Base-by-base conservation (phyloP, 2,329 filamentous ascomycete genomes). In the Trichoderma atroviride region DNA sequence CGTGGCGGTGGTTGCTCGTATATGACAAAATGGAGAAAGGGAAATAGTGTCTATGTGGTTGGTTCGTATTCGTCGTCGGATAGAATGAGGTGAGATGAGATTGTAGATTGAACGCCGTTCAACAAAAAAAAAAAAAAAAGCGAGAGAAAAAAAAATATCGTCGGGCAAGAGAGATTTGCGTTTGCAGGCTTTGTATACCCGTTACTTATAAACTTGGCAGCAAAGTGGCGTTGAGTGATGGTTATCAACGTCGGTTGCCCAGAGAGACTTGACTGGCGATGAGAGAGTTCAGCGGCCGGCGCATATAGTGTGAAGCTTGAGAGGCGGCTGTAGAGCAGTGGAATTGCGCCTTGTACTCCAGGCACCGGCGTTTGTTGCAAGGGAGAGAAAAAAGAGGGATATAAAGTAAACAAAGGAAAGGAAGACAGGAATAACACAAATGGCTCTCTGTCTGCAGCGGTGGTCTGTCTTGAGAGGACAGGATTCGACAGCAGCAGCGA, bases 11-110 rank as follows among this genome's bases (percentile, higher is more conserved):
- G 37, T 67, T 31, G 50, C 31, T 35, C 55, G 40, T 58, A 59
- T 52, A 57, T 56, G 47, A 63, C 27, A 37, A 57, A 53, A 52
- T 56, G 58, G 47, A 37, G 40, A 57, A 40, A 47, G 19, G 24
- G 11, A 43, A 50, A 50, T 29, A 14, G 29, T 19, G 53, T 66
- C 63, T 67, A 67, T 67, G 55, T 67, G 11, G 29, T 57, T n/a
- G 47, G 50, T 61, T 64, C 64, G 64, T 67, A 58, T 58, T 52
- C 64, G 64, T 67, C 64, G 64, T 67, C 55, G 55, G 55, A 66
- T 56, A 57, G 53, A 37, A 58, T 63, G 27, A 62, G 53, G 62
- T 63, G 66, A 69, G 58, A 63, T 56, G 4, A 50, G n/a, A 5
- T 69, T 10, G 27, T 27, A 59, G 5, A 57, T 35, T 47, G 47